Conservation (phyloP, 2,329 filamentous ascomycete genomes). For the Sclerotinia trifoliorum region DNA sequence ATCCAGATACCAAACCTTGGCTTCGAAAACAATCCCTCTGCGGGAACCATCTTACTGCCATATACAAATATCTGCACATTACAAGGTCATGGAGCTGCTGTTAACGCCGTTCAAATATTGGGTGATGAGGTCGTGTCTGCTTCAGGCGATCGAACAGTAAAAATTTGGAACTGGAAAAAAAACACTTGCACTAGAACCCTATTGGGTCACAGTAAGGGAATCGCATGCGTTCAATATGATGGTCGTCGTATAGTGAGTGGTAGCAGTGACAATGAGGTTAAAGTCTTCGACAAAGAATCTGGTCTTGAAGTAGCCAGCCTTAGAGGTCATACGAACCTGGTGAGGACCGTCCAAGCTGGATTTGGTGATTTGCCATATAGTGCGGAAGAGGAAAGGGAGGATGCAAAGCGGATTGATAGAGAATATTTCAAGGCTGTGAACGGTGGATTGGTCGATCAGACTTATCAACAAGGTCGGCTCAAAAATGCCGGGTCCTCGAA, state of each 20-base stretch:
- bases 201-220: constrained; percentile 87
- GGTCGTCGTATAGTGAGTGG: constrained; percentile 90
- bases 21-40: constrained; percentile 46
- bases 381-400: constrained; percentile 67
- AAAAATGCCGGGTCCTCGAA: constrained; percentile 64
- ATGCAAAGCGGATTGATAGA: constrained; percentile 71
- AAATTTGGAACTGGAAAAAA: constrained; percentile 87
- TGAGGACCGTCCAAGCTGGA: constrained; percentile 91
- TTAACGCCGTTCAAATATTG: constrained; percentile 92
- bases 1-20: constrained; percentile 54
- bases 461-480: constrained; percentile 42
- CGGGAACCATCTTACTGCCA: constrained; percentile 56
- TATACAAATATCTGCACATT: constrained; percentile 78
- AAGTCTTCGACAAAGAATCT: constrained; percentile 86
- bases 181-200: constrained; percentile 75
- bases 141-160: constrained; percentile 89
- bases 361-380: constrained; percentile 87
- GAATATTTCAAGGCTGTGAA: constrained; percentile 65
- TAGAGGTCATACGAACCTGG: constrained; percentile 76
- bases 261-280: constrained; percentile 92
- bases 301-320: constrained; percentile 88
- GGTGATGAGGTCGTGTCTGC: constrained; percentile 88
- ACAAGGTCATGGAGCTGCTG: constrained; percentile 83
- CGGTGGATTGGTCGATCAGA: constrained; percentile 42
- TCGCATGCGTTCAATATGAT: constrained; percentile 96